Base-by-base conservation (phyloP, 805 yeast genomes). In the Pichia gijzeniarum region DNA sequence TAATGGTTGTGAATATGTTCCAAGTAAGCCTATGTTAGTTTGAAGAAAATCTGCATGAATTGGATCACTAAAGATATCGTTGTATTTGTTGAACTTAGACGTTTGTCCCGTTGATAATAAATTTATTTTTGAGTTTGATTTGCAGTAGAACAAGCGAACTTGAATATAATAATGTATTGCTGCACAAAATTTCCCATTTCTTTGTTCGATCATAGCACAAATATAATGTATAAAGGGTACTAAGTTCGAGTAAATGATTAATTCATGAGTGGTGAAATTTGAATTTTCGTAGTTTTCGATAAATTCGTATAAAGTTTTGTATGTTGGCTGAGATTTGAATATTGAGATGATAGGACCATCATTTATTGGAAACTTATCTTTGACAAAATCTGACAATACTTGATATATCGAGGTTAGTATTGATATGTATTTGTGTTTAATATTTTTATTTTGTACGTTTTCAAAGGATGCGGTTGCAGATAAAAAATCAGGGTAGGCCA, bases 81-180 rank as follows among this genome's bases (percentile, higher is more conserved):
- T 33, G 20, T 21, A 10, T 22, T 6, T 20, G 31, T 14, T 32
- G 20, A 31, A 5, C 18, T 25, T 12, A 10, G 19, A 6, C 6
- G 21, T 12, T 9, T 30, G 37, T 4, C 22, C 17, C 3, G 40
- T 13, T 13, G 40, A 27, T 9, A 18, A 17, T 16, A 20, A 5
- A 22, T 33, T 18, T 14, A 30, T n/a, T n/a, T 30, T 30, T 30
- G 13, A 18, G 19, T 17, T 30, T n/a, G 45, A 28, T 27, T 36
- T 22, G 8, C 10, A 38, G 38, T 22, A 36, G 16, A 27, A 19
- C 20, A 19, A 21, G 10, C 28, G 40, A 4, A 69, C 65, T 44
- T 66, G 64, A 31, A 57, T 44, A 48, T 66, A 71, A 47, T 71
- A 70, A 45, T 63, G 65, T 43, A 69, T 65, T 1, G 79, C 69